A percentile compares a stretch with the other conserved stretches of the same genome.
phyloP scores from a whole-genome alignment of 495 filamentous ascomycete species.

The Parmelia sp. region DNA sequence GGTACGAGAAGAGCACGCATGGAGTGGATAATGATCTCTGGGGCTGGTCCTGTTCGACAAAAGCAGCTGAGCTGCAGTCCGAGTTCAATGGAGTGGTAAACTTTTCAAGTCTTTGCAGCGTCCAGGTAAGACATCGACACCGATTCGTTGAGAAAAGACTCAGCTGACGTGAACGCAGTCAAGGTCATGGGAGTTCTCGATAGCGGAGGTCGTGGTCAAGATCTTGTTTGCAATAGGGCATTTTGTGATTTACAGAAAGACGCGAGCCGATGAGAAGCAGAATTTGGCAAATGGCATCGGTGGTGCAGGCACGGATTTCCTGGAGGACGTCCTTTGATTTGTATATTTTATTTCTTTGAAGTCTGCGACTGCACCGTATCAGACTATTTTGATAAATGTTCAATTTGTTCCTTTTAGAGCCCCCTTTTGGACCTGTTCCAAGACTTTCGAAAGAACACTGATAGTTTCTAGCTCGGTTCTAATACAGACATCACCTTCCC shows the following conservation, averaged over 20 bases:
- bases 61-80: constrained; percentile 14
- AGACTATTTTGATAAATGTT: too few relatives aligned
- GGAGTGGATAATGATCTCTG: constrained; percentile 21
- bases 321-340: constrained; percentile 18
- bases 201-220: constrained; percentile 20
- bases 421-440: too few relatives aligned
- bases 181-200: constrained; percentile 20
- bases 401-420: too few relatives aligned
- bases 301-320: constrained; percentile 14
- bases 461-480: too few relatives aligned
- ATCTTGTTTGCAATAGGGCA: constrained; percentile 20
- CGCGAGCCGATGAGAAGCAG: constrained; percentile 15
- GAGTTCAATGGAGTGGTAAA: constrained; percentile 17
- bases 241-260: constrained; percentile 20
- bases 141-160: background rate
- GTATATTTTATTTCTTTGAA: too few relatives aligned
- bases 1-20: constrained; percentile 20
- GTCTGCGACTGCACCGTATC: too few relatives aligned
- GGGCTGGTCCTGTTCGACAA: constrained; percentile 19
- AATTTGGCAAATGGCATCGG: constrained; percentile 19
- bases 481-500: too few relatives aligned
- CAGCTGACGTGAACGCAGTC: constrained; percentile 8
- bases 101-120: constrained; percentile 16
- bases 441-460: too few relatives aligned
- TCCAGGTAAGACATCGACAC: constrained; percentile 9